Evolutionary conservation across 495 filamentous ascomycete species (phyloP).

Genomic region (Annulohypoxylon nitens): DNA sequence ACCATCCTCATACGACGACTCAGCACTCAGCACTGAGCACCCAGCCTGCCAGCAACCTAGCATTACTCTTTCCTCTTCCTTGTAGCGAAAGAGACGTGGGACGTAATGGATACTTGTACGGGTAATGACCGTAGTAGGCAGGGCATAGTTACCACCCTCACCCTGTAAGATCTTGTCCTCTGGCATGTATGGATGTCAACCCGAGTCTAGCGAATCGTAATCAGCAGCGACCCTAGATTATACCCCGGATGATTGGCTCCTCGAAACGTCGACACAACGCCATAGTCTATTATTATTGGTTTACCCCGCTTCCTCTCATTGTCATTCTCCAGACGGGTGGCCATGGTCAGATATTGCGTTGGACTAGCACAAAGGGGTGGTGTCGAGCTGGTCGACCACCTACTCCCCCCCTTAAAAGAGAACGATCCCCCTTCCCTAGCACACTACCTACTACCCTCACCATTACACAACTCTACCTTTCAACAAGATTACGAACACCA

Average conservation of each 20-base stretch:
- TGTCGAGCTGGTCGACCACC: conserved; percentile 14
- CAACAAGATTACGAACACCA: conserved; percentile 13
- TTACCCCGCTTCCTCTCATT: conserved; percentile 44
- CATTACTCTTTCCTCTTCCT: conserved; percentile 9
- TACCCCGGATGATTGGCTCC: conserved; percentile 38
- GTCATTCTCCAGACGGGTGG: conserved; percentile 32
- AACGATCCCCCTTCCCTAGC: conserved; percentile 7
- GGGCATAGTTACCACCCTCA: conserved; percentile 25
- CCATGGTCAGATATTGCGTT: neutral
- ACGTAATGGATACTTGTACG: conserved; percentile 31
- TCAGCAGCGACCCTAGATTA: conserved; percentile 20
- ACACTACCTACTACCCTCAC: neutral
- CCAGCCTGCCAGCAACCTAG: no score
- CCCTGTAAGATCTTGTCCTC: conserved; percentile 32
- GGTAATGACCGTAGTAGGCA: conserved; percentile 11
- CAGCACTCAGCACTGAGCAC: conserved; percentile 21
- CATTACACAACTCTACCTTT: conserved; percentile 21
- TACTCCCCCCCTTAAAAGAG: conserved; percentile 35
- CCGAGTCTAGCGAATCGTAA: conserved; percentile 18
- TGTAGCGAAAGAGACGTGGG: conserved; percentile 8
- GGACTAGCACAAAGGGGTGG: conserved; percentile 21
- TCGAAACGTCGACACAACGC: conserved; percentile 26
- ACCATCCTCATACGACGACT: conserved; percentile 2
- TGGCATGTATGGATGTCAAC: conserved; percentile 20
- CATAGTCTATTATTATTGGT: conserved; percentile 36